These are phyloP conservation scores for Xylariaceae sp. DNA, from an alignment of 2,329 filamentous ascomycete genomes.

Conservation along the genomic window DNA sequence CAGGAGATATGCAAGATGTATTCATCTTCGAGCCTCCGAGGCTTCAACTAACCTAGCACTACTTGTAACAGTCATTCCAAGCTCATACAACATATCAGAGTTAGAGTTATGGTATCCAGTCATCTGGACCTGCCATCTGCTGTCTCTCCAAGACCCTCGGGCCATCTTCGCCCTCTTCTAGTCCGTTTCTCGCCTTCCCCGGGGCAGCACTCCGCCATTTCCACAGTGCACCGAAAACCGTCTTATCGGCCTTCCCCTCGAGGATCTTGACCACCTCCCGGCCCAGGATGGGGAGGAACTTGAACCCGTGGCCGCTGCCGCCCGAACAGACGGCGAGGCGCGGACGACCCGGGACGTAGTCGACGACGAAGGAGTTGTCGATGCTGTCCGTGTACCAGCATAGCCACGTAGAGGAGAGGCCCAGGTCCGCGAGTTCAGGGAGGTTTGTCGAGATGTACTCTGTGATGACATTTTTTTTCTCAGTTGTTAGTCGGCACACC, in stretches of 20 bases:
- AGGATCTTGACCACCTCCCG: conserved; percentile 29
- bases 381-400: conserved; percentile 36
- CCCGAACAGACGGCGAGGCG: conserved; percentile 55
- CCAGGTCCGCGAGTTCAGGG: conserved; percentile 35
- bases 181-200: conserved; percentile 18
- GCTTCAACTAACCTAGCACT: too few relatives aligned
- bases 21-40: too few relatives aligned
- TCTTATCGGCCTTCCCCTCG: conserved; percentile 20
- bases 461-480: too few relatives aligned
- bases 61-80: too few relatives aligned
- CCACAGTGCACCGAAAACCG: conserved; percentile 28
- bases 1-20: too few relatives aligned
- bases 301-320: conserved; percentile 44
- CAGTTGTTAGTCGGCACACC: too few relatives aligned
- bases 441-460: conserved; percentile 30
- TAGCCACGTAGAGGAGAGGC: conserved; percentile 36
- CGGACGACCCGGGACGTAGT: conserved; percentile 27
- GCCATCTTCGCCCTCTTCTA: conserved; percentile 27
- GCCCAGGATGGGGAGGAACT: conserved; percentile 29
- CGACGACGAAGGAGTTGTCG: conserved; percentile 37
- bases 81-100: too few relatives aligned
- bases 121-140: conserved; percentile 22
- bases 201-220: conserved; percentile 23
- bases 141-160: conserved; percentile 26
- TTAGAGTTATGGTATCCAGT: conserved; percentile 31